Evolutionary conservation across 768 basidiomycete species (phyloP).

Genomic region (Suillus alpinus): DNA sequence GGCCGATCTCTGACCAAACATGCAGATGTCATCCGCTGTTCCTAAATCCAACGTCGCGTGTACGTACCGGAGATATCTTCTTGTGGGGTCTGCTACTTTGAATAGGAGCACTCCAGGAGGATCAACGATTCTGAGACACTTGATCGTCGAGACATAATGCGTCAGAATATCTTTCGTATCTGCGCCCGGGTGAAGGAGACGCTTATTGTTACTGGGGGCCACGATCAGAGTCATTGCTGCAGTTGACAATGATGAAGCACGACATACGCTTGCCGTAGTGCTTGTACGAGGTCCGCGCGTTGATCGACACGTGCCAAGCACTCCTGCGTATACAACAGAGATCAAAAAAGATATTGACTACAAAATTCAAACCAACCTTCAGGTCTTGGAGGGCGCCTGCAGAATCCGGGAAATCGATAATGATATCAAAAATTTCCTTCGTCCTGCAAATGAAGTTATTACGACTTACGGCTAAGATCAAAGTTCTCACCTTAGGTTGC

Average conservation of each 20-base stretch:
- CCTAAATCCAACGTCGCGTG: background rate
- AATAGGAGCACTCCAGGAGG: conserved; percentile 90
- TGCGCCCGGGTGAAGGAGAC: conserved; percentile 92
- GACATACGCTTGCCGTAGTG: conserved; percentile 74
- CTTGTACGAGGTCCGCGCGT: conserved; percentile 69
- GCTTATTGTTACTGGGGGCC: conserved; percentile 65
- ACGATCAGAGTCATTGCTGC: conserved; percentile 3
- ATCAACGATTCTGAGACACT: conserved; percentile 86
- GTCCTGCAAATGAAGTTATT: conserved; percentile 39
- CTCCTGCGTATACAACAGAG: conserved; percentile 42
- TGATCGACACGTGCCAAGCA: conserved; percentile 81
- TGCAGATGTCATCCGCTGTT: conserved; percentile 2
- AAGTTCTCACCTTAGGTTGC: conserved; percentile 68
- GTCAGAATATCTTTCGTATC: conserved; percentile 88
- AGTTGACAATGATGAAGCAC: background rate
- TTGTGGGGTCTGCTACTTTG: conserved; percentile 91
- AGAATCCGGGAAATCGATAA: conserved; percentile 91
- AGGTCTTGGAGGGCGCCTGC: conserved; percentile 82
- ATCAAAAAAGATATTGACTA: background rate
- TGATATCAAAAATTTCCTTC: conserved; percentile 92
- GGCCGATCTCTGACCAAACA: conserved; percentile 61
- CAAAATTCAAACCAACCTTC: conserved; percentile 44
- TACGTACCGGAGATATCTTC: conserved; percentile 77
- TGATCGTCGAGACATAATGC: conserved; percentile 91
- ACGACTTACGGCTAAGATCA: background rate